phyloP scores from a whole-genome alignment of 257 asterid species.

The Fraxinus americana region DNA sequence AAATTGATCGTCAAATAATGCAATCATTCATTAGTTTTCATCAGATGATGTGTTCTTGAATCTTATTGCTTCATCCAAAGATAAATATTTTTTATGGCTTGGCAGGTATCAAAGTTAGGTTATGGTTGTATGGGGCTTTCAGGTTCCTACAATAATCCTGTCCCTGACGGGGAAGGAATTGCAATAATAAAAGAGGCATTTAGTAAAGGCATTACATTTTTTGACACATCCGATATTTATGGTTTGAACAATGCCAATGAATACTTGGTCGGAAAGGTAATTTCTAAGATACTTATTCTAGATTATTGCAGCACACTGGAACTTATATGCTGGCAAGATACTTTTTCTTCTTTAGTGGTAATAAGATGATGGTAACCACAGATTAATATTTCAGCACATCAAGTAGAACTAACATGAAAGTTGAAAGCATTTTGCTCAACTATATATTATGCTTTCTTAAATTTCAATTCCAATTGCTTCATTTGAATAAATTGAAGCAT shows the following conservation, averaged over 20 bases:
- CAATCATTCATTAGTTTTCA: not conserved
- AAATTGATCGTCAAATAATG: no score
- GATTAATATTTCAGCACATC: no score
- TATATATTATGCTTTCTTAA: no score
- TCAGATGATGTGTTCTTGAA: not conserved
- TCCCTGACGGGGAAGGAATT: slow-evolving; percentile 51
- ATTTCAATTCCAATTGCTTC: no score
- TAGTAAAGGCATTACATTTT: slow-evolving; percentile 43
- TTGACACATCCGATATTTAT: slow-evolving; percentile 54
- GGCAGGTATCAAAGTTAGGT: slow-evolving; percentile 56
- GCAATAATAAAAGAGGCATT: slow-evolving; percentile 53
- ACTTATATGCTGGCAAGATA: not conserved
- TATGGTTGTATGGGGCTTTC: slow-evolving; percentile 68
- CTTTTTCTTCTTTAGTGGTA: not conserved
- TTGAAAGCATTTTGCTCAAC: no score
- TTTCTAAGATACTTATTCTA: not conserved
- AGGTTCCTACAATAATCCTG: slow-evolving; percentile 49
- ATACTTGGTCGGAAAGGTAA: slow-evolving; percentile 52
- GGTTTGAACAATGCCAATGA: slow-evolving; percentile 50
- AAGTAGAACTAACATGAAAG: not conserved
- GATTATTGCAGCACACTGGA: no score
- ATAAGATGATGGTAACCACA: not conserved
- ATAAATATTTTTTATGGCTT: not conserved
- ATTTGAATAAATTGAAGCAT: no score
- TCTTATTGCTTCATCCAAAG: not conserved